These are phyloP conservation scores for Smithsoniella earleae DNA, from an alignment of 163 green algal genomes.

Conservation along the genomic window DNA sequence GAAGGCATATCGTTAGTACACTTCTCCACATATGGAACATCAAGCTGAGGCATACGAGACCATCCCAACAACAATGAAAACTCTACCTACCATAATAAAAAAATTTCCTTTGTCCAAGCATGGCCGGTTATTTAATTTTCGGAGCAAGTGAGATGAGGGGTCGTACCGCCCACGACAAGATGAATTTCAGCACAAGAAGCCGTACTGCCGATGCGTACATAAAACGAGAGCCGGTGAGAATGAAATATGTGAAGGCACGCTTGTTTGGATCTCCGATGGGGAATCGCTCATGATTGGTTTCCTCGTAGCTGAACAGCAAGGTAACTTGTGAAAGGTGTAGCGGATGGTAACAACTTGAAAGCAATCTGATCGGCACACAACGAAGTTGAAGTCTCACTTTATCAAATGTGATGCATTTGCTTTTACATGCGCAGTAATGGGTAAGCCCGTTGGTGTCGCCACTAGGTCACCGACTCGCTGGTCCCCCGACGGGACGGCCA, in stretches of 20 bases:
- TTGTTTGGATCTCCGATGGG: constrained; percentile 73
- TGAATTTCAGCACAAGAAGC: constrained; percentile 91
- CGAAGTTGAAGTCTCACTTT: neutral
- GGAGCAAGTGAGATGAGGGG: neutral
- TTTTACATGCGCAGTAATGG: neutral
- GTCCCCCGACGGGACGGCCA: neutral
- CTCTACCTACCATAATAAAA: too few species aligned
- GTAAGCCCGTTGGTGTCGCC: neutral
- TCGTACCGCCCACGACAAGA: constrained; percentile 55
- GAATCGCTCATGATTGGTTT: constrained; percentile 72
- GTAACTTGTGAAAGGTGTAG: too few species aligned
- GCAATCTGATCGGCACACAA: neutral
- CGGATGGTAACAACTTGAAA: too few species aligned
- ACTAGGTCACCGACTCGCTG: neutral
- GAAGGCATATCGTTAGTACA: too few species aligned
- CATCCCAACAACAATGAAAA: too few species aligned
- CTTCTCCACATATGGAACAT: too few species aligned
- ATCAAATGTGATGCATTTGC: constrained; percentile 15
- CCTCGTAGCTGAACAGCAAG: constrained; percentile 73
- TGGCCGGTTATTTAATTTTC: too few species aligned
- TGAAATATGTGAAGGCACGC: constrained; percentile 93
- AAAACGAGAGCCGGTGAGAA: constrained; percentile 91
- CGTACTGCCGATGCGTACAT: constrained; percentile 92
- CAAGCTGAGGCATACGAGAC: too few species aligned
- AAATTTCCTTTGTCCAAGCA: too few species aligned